These are phyloP conservation scores for Euclidium syriacum DNA, from an alignment of 345 rosid genomes.

Conservation along the genomic window DNA sequence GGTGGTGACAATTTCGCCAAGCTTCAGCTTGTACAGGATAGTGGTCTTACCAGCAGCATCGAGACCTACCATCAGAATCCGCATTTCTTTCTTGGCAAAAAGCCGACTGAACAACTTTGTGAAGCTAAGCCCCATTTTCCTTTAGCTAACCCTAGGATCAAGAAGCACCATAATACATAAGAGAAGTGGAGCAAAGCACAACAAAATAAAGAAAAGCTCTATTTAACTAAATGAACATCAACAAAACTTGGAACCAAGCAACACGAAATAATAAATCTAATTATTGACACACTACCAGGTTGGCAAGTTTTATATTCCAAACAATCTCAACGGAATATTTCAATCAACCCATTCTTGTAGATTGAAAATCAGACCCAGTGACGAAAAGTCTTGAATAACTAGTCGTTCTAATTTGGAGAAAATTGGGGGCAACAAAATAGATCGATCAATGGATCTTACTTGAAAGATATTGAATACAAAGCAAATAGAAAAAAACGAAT, in stretches of 20 bases:
- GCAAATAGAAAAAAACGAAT: neutral
- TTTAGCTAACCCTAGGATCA: conserved; percentile 9
- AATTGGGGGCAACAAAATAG: too few species aligned
- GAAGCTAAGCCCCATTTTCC: conserved; percentile 55
- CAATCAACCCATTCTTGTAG: neutral
- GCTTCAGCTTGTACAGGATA: conserved; percentile 79
- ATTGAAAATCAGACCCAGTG: neutral
- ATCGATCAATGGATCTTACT: neutral
- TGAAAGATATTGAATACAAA: neutral
- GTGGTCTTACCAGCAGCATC: conserved; percentile 91
- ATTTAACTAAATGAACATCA: neutral
- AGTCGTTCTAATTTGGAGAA: neutral
- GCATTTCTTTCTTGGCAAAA: conserved; percentile 73
- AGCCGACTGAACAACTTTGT: conserved; percentile 67
- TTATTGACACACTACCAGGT: neutral
- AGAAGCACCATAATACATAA: neutral
- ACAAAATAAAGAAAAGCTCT: neutral
- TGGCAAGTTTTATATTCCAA: neutral
- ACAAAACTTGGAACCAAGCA: neutral
- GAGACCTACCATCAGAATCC: conserved; percentile 83
- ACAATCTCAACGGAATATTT: neutral
- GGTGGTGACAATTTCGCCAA: conserved; percentile 79
- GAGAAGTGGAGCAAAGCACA: neutral
- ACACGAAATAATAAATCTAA: neutral
- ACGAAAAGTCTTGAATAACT: neutral